Evolutionary conservation across 2,329 filamentous ascomycete species (phyloP), one percentile per base, ranked within the genome.

Genomic region (Fusarium sarcochroum): DNA sequence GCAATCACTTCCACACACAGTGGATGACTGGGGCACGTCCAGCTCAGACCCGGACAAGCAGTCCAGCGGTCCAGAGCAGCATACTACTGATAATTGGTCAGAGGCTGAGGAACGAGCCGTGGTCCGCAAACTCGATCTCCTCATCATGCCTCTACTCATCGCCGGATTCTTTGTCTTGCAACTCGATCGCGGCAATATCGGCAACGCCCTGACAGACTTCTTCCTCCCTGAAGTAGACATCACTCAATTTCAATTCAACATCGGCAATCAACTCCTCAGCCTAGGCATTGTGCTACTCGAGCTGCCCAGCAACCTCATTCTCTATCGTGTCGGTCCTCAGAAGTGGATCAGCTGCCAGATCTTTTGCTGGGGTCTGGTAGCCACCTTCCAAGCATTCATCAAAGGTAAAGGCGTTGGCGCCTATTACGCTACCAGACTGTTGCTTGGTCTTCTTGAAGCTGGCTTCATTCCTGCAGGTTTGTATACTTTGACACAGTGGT

Each of bases 401-500:
- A 52, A 52, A 23, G 44, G 45, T 10, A 56, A 50, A 25, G 49
- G 49, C 4, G 25, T 46, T 10, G 49, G 49, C 1, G 37, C 20
- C 11, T 52, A 45, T 13, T 45, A 45, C 20, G 49, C 49, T 13
- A 52, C 49, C 6, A 18, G 49, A 23, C 17, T 52, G 1, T 8
- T 52, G 4, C 49, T 52, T 2, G 49, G 49, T 7, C 49, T 52
- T 34, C 15, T 45, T 18, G 49, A 52, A 32, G 49, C 49, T 2
- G 49, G 49, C 7, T 52, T 52, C 3, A 52, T 52, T 46, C 83
- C 82, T 6, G 82, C 80, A 2, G 81, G 80, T 20, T 71, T 84
- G 4, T 84, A 79, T 68, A 83, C 82, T 1, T 75, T 84, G 4
- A 83, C 81, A 0, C 76, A 78, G 6, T 84, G 81, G 82, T 84